Base-by-base conservation (phyloP, 2,329 filamentous ascomycete species). In the Botrytis medusae region DNA sequence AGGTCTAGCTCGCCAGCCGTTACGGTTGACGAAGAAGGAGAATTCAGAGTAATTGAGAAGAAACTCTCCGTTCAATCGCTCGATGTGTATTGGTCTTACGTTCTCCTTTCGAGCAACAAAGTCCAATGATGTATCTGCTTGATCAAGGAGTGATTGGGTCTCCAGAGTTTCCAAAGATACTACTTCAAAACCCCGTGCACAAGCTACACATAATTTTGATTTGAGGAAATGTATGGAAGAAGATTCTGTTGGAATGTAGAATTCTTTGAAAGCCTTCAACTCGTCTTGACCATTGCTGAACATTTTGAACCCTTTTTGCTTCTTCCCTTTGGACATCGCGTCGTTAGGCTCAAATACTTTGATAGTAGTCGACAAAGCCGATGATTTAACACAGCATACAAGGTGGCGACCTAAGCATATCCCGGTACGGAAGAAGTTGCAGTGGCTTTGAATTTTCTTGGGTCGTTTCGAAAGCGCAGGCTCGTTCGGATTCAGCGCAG, bases 341-440 rank as follows among this genome's bases (percentile, higher is more conserved):
- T 98, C 96, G 84, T 97, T 97, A 1, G 96, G 96, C 84, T 99
- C 95, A 83, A 94, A 98, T n/a, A 98, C 96, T 84, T 98, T 98
- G 86, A 99, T 97, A 2, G 95, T 98, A 22, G 94, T 97, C 70
- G 94, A 97, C 46, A 98, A 86, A 4, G 95, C 93, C 29, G 93
- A 95, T 59, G 94, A 97, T 85, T 97, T 98, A 80, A 98, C 96
- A 78, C 94, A 97, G 84, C 95, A 98, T 44, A 99, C 96, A 71
- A 99, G 87, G 81, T 98, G 96, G 75, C 96, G 90, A 48, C 96
- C 95, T 74, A 98, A 88, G 81, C 96, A 98, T 79, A 98, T 97
- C 57, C 96, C 96, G 29, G 94, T 93, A 84, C 97, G 97, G 90
- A 99, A 99, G 85, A 98, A 99, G 83, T 95, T 98, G 83, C 95